Base-by-base conservation (phyloP, 345 rosid species). In the Gynandropsis gynandra region DNA sequence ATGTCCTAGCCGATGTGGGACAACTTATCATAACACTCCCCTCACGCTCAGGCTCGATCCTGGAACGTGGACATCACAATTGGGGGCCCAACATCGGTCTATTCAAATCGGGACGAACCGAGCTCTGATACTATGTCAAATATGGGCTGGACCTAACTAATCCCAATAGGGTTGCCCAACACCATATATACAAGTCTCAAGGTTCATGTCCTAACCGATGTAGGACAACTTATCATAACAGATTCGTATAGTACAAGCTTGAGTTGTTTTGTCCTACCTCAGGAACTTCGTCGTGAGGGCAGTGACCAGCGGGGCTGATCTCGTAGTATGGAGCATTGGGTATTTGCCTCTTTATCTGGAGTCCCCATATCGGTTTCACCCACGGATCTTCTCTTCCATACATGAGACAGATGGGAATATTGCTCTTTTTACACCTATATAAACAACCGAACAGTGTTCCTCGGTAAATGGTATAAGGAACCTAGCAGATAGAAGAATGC, bases 201-300 rank as follows among this genome's bases (percentile, higher is more conserved):
- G n/a, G n/a, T n/a, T n/a, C n/a, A n/a, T n/a, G n/a, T n/a, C n/a
- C n/a, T n/a, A n/a, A n/a, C n/a, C n/a, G n/a, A n/a, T n/a, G n/a
- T n/a, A n/a, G n/a, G n/a, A n/a, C n/a, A n/a, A n/a, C n/a, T n/a
- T n/a, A n/a, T n/a, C n/a, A n/a, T n/a, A n/a, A n/a, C n/a, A n/a
- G n/a, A n/a, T 10, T 24, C 29, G 29, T 2, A 24, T 24, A 5
- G 4, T 5, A 24, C 59, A 8, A 15, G 32, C 20, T 38, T 10
- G 11, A 52, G 9, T 37, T 42, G 46, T 42, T 2, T 15, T 32
- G 49, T 4, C 20, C 37, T 75, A 87, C 98, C 98, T 92, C 98
- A 9, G 98, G 95, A 64, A 92, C 93, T 82, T 92, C 98, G 52
- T 92, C 96, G 42, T 92, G 98, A 52, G 98, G 98, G 76, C 98